Evolutionary conservation across 441 rosid genomes (phyloP).

Genomic region (Corymbia citriodora): DNA sequence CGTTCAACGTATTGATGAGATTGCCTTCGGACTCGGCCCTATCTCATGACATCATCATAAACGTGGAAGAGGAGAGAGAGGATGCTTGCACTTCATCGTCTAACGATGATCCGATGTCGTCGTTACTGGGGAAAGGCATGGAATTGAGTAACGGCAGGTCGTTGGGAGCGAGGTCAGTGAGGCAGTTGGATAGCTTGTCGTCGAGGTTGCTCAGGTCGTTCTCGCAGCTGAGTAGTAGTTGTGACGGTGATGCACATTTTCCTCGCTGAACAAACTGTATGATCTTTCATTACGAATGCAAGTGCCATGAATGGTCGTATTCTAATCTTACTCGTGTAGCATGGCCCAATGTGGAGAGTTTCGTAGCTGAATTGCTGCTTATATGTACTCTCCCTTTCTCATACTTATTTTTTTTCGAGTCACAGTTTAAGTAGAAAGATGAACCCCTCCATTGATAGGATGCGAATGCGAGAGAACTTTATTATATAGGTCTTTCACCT

Average conservation of each 20-base stretch:
- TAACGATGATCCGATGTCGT: not conserved
- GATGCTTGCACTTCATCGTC: not conserved
- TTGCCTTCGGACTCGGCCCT: constrained; percentile 37
- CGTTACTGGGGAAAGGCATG: not conserved
- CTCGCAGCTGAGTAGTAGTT: constrained; percentile 16
- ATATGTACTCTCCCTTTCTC: not conserved
- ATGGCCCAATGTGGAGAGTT: not conserved
- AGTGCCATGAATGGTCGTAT: not conserved
- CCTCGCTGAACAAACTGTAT: constrained; percentile 5
- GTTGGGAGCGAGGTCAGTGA: not conserved
- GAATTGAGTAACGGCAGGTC: not conserved
- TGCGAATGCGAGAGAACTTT: too few relatives aligned
- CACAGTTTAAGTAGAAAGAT: not conserved
- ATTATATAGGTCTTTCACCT: not conserved
- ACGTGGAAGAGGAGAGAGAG: not conserved
- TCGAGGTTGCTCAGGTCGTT: constrained; percentile 27
- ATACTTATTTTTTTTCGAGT: not conserved
- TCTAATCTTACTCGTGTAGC: not conserved
- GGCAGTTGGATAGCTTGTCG: constrained; percentile 23
- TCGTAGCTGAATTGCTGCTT: not conserved
- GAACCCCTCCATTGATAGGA: too few relatives aligned
- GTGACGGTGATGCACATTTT: constrained; percentile 6
- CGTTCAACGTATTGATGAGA: constrained; percentile 21
- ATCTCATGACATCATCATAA: constrained; percentile 10
- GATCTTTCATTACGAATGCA: not conserved